These are phyloP conservation scores for Pyricularia grisea DNA, from an alignment of 2,329 filamentous ascomycete species.

Conservation along the genomic window DNA sequence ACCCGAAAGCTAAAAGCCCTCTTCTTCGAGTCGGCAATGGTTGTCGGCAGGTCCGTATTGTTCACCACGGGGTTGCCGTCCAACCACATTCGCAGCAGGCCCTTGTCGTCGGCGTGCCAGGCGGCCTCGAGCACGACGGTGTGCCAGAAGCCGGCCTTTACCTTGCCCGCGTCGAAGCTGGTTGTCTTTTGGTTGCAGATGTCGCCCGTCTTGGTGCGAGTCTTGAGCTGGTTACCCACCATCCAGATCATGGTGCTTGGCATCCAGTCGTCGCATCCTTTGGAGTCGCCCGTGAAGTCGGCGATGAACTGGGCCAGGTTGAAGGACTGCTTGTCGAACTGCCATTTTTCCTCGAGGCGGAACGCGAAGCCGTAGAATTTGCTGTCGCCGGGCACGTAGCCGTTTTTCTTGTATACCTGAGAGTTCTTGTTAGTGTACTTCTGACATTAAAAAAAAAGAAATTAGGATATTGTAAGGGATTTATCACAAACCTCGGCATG, in stretches of 20 bases:
- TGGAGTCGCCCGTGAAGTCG: slow-evolving; percentile 31
- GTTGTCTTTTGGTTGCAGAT: slow-evolving; percentile 22
- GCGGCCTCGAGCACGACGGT: slow-evolving; percentile 32
- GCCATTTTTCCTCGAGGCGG: slow-evolving; percentile 34
- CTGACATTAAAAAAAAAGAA: too few species aligned
- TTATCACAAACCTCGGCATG: slow-evolving; percentile 28
- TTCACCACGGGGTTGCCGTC: slow-evolving; percentile 35
- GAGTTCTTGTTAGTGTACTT: too few species aligned
- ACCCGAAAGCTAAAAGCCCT: slow-evolving; percentile 34
- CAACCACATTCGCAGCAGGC: slow-evolving; percentile 36
- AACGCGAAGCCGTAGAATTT: slow-evolving; percentile 42
- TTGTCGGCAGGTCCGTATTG: slow-evolving; percentile 29
- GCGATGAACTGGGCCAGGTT: slow-evolving; percentile 43
- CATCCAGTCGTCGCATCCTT: slow-evolving; percentile 34
- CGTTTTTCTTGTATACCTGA: slow-evolving; percentile 26
- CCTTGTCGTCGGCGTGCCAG: slow-evolving; percentile 33
- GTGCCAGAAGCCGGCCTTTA: slow-evolving; percentile 35
- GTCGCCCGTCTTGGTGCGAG: slow-evolving; percentile 20
- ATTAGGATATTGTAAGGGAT: background rate
- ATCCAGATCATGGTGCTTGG: slow-evolving; percentile 39
- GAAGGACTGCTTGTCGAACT: slow-evolving; percentile 33
- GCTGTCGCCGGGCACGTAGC: slow-evolving; percentile 32
- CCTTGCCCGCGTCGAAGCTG: slow-evolving; percentile 23
- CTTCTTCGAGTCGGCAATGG: slow-evolving; percentile 26
- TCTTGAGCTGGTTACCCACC: slow-evolving; percentile 28